A percentile compares a stretch with the other conserved stretches of the same genome.
Evolutionary conservation across 441 rosid species (phyloP).

Genomic region (Isatis lusitanica): DNA sequence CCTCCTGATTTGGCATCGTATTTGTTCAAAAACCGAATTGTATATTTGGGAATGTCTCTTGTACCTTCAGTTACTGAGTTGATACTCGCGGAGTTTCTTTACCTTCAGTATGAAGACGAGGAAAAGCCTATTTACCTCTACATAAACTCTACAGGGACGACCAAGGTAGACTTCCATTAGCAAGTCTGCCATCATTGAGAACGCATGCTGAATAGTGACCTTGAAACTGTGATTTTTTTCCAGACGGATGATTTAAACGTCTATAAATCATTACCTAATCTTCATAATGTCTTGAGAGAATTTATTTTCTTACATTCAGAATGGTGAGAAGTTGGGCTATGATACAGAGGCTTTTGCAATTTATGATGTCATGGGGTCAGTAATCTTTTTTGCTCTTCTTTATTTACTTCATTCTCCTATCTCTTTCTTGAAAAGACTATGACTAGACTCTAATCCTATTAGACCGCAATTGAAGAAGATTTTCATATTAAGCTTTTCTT

Average conservation of each 20-base stretch:
- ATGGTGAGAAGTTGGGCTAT: constrained; percentile 67
- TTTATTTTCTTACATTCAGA: constrained; percentile 30
- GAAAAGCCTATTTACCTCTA: constrained; percentile 84
- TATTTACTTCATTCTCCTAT: constrained; percentile 8
- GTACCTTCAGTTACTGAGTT: constrained; percentile 88
- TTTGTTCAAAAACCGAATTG: constrained; percentile 76
- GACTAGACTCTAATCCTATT: background rate
- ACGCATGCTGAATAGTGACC: background rate
- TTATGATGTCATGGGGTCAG: constrained; percentile 83
- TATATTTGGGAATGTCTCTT: constrained; percentile 91
- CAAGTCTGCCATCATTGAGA: background rate
- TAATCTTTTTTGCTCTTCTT: constrained; percentile 20
- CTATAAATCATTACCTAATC: background rate
- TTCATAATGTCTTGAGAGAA: background rate
- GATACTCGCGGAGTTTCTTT: constrained; percentile 79
- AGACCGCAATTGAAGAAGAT: background rate
- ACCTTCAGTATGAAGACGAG: constrained; percentile 75
- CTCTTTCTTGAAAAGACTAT: background rate
- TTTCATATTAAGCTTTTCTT: constrained; percentile 13
- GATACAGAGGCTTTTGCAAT: constrained; percentile 89
- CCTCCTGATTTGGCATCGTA: constrained; percentile 93
- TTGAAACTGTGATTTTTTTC: constrained; percentile 4
- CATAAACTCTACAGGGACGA: constrained; percentile 90
- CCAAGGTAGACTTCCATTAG: constrained; percentile 53
- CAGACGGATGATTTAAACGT: background rate